Conservation (phyloP, 331 rosid genomes). For the Telfairia occidentalis region DNA sequence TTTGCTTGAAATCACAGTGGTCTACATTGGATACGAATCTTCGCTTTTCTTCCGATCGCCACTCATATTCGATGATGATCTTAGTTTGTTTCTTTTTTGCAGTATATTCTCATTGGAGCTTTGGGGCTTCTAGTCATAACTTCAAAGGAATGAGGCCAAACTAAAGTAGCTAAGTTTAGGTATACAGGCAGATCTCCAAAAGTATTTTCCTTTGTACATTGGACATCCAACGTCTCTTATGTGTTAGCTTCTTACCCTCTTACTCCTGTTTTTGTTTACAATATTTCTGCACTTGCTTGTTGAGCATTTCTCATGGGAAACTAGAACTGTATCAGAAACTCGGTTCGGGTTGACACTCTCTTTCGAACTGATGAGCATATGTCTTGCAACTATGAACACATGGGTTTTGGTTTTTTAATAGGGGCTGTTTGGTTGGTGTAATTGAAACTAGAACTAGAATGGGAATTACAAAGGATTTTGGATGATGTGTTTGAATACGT, state of each 20-base stretch:
- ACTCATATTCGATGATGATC: background rate
- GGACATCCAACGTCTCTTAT: background rate
- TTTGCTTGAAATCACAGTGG: background rate
- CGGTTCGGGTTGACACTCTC: background rate
- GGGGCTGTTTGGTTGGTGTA: background rate
- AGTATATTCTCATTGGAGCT: slow-evolving; percentile 70
- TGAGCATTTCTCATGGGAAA: background rate
- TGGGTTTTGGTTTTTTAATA: background rate
- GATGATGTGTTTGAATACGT: background rate
- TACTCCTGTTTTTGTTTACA: background rate
- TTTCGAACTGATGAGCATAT: background rate
- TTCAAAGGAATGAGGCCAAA: slow-evolving; percentile 43
- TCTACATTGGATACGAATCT: background rate
- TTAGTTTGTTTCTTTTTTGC: slow-evolving; percentile 25
- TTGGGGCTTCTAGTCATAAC: slow-evolving; percentile 77
- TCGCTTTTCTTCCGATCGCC: background rate
- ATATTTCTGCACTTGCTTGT: background rate
- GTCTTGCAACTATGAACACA: background rate
- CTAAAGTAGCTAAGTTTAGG: background rate
- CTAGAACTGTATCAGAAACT: background rate
- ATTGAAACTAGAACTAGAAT: background rate
- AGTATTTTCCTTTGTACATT: background rate
- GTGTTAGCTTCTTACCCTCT: background rate
- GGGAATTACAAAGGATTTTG: background rate
- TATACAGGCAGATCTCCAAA: background rate